Evolutionary conservation across 2,329 filamentous ascomycete species (phyloP).

Genomic region (Gnomoniopsis smithogilvyi): DNA sequence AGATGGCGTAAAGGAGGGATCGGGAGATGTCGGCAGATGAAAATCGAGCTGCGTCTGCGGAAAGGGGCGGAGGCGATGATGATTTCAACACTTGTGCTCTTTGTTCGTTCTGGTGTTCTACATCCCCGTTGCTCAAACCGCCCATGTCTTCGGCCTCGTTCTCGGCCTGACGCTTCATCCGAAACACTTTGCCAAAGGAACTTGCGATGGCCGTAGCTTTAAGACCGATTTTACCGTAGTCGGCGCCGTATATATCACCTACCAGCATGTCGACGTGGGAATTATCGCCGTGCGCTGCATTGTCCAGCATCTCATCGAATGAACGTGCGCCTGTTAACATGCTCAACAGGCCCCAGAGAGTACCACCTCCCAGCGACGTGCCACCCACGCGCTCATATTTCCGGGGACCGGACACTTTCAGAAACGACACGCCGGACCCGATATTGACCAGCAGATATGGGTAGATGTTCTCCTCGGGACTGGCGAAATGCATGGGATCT

Average conservation of each 20-base stretch:
- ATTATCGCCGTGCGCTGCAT: slow-evolving; percentile 91
- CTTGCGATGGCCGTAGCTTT: slow-evolving; percentile 95
- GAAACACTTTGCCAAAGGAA: slow-evolving; percentile 95
- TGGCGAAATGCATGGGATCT: slow-evolving; percentile 85
- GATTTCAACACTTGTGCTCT: slow-evolving; percentile 8
- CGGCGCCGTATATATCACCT: slow-evolving; percentile 94
- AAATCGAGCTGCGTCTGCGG: slow-evolving; percentile 48
- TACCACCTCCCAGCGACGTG: slow-evolving; percentile 93
- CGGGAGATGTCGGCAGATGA: slow-evolving; percentile 81
- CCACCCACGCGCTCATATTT: slow-evolving; percentile 89
- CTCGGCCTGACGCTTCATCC: slow-evolving; percentile 84
- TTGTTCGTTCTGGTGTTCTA: slow-evolving; percentile 27
- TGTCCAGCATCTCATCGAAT: slow-evolving; percentile 96
- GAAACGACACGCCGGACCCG: slow-evolving; percentile 92
- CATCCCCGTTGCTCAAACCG: slow-evolving; percentile 50
- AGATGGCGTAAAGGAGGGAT: slow-evolving; percentile 90
- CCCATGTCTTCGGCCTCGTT: slow-evolving; percentile 71
- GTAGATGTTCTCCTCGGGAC: slow-evolving; percentile 77
- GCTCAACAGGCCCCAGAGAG: slow-evolving; percentile 90
- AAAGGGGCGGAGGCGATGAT: slow-evolving; percentile 18
- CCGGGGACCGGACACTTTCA: slow-evolving; percentile 89
- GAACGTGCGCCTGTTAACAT: slow-evolving; percentile 87
- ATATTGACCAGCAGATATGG: slow-evolving; percentile 98
- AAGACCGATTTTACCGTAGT: slow-evolving; percentile 93
- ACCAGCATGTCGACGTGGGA: slow-evolving; percentile 93